Base-by-base conservation (phyloP, 805 yeast genomes). In the Lachancea dasiensis region DNA sequence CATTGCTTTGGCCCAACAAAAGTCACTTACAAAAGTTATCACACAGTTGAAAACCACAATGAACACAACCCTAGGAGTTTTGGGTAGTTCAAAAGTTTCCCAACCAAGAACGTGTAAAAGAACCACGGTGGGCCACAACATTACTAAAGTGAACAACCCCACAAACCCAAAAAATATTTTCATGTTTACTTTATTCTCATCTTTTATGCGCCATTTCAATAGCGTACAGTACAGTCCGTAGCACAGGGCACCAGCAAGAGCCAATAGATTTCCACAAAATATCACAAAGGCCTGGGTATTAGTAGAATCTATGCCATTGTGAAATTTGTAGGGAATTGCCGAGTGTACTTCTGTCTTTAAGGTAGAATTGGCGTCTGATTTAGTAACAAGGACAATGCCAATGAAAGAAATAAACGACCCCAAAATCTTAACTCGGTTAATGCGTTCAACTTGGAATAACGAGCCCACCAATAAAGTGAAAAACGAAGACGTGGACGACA, bases 1-100 rank as follows among this genome's bases (percentile, higher is more conserved):
- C 76, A 89, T 92, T 0, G 97, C 95, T 46, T 86, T 77, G 23
- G 95, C 95, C 98, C 98, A 92, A 52, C 94, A 79, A 50, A 81
- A 87, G 58, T 92, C 98, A 27, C 95, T 81, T 11, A 89, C 61
- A 48, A 92, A 81, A 1, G 96, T 86, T 28, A 86, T 77, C 24
- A 75, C 52, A 41, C 89, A 83, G 58, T 92, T 92, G 32, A 76
- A 44, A 0, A 72, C 35, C 5, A 90, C 63, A 3, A 87, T 65
- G 1, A 61, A 40, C 52, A 78, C 64, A 3, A 81, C 75, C 26
- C 67, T 65, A 0, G 63, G 45, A 1, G 73, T 60, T 0, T 70
- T 66, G 1, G 97, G 97, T 30, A 81, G 51, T 50, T 76, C 87
- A 44, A 92, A 80, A 6, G 58, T 61, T 60, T 92, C 98, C 40